These are phyloP conservation scores for Pythium aristosporum DNA, from an alignment of 352 stramenopile genomes.

Conservation along the genomic window DNA sequence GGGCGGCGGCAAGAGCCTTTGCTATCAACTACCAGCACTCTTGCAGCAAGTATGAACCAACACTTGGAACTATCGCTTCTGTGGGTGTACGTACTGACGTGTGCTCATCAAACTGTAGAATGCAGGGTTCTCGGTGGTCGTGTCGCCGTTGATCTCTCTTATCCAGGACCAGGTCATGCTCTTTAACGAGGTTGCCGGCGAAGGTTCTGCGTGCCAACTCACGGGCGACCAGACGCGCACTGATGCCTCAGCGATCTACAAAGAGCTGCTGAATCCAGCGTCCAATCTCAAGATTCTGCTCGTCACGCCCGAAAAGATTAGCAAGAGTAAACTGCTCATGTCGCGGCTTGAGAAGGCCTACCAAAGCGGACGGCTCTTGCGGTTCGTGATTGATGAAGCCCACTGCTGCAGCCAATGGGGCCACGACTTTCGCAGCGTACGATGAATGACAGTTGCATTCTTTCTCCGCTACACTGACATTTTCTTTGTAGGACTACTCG, in stretches of 20 bases:
- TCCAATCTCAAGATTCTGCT: conserved; percentile 79
- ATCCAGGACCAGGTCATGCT: conserved; percentile 93
- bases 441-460: not conserved
- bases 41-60: conserved; percentile 46
- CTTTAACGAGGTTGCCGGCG: conserved; percentile 66
- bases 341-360: conserved; percentile 91
- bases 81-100: too few relatives aligned
- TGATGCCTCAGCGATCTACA: conserved; percentile 62
- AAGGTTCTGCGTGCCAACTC: conserved; percentile 46
- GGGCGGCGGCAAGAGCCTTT: conserved; percentile 84
- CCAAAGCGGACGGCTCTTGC: conserved; percentile 66
- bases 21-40: conserved; percentile 88
- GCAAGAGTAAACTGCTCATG: conserved; percentile 87
- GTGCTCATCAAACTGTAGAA: conserved; percentile 26
- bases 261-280: conserved; percentile 76
- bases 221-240: conserved; percentile 53
- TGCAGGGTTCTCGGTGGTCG: conserved; percentile 84
- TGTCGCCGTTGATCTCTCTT: conserved; percentile 92
- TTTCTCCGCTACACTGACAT: not conserved
- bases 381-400: conserved; percentile 94
- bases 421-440: conserved; percentile 80
- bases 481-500: conserved; percentile 78
- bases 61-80: not conserved
- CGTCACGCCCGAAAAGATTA: conserved; percentile 93
- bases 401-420: conserved; percentile 87